These are phyloP conservation scores for Lentinula boryana DNA, from an alignment of 768 basidiomycete species.

Conservation along the genomic window DNA sequence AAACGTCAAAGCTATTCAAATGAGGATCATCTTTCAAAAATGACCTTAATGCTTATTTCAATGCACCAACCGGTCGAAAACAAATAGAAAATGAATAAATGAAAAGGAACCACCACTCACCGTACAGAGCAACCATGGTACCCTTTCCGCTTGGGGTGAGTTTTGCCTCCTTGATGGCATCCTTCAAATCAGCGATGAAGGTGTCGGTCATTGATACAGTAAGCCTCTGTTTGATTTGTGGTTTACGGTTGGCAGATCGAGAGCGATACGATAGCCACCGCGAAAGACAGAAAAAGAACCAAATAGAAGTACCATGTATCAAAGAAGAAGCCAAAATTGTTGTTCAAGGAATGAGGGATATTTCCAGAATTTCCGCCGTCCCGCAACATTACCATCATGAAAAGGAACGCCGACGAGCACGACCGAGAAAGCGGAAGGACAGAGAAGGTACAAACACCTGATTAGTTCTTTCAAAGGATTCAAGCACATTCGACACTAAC, in stretches of 20 bases:
- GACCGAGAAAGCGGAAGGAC: not conserved
- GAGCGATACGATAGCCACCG: conserved; percentile 1
- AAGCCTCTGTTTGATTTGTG: conserved; percentile 46
- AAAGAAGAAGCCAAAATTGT: not conserved
- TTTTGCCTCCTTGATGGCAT: conserved; percentile 69
- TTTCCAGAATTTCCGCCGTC: not conserved
- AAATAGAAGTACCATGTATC: not conserved
- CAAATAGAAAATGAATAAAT: not conserved
- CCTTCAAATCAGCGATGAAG: conserved; percentile 81
- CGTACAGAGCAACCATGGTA: conserved; percentile 88
- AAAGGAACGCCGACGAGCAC: not conserved
- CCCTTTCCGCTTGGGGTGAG: conserved; percentile 63
- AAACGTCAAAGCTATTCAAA: not conserved
- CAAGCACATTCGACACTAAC: conserved; percentile 36
- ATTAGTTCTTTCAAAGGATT: not conserved
- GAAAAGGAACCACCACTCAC: conserved; percentile 35
- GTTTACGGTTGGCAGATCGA: not conserved
- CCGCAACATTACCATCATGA: not conserved
- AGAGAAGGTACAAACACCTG: not conserved
- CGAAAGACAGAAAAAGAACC: not conserved
- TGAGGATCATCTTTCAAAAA: not conserved
- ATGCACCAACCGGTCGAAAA: not conserved
- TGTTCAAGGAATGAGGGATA: not conserved
- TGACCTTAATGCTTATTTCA: not conserved
- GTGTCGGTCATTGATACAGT: conserved; percentile 73